These are phyloP conservation scores for Colletotrichum phormii DNA, from an alignment of 2,329 filamentous ascomycete genomes.

Conservation along the genomic window DNA sequence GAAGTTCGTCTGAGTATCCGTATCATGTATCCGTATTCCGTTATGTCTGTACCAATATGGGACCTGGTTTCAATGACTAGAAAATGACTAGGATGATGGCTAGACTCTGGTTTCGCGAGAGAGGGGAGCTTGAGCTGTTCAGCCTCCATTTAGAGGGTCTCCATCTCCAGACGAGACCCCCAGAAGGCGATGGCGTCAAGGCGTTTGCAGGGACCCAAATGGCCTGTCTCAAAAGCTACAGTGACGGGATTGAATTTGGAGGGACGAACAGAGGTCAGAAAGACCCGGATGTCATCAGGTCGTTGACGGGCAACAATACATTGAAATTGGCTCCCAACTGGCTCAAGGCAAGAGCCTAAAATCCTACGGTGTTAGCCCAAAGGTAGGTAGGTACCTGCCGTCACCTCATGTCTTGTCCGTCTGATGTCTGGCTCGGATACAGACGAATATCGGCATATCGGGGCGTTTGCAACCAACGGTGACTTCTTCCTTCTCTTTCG, in stretches of 20 bases:
- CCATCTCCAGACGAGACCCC: constrained; percentile 9
- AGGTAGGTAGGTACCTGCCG: neutral
- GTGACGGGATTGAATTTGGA: neutral
- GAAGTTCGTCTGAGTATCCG: neutral
- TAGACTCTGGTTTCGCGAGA: neutral
- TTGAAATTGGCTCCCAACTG: neutral
- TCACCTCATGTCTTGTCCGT: neutral
- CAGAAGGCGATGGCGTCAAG: constrained; percentile 10
- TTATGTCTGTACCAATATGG: neutral
- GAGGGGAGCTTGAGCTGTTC: constrained; percentile 9
- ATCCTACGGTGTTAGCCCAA: neutral
- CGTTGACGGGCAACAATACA: neutral
- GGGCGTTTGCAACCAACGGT: constrained; percentile 49
- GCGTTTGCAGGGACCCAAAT: constrained; percentile 11
- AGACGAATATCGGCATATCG: constrained; percentile 42
- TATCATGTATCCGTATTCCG: neutral
- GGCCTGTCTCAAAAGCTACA: neutral
- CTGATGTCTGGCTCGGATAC: neutral
- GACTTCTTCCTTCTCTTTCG: constrained; percentile 5
- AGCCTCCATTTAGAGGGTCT: constrained; percentile 23
- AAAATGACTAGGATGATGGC: constrained; percentile 14
- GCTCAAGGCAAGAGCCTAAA: neutral
- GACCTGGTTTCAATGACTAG: neutral
- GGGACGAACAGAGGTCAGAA: neutral
- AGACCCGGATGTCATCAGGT: neutral